Conservation (phyloP, 306 rosid genomes). For the Abrus precatorius region DNA sequence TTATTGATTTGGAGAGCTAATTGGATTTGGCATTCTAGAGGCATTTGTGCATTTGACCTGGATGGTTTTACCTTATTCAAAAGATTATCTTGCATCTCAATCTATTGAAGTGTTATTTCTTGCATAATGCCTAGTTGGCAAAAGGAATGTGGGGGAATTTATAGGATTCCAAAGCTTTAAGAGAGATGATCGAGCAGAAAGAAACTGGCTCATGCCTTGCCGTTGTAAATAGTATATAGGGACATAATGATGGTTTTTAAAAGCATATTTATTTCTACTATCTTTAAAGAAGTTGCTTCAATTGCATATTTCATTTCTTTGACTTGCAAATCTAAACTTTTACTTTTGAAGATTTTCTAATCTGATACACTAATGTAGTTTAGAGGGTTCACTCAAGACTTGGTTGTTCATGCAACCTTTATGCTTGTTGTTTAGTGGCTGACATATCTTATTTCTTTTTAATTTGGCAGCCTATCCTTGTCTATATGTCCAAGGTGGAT, state of each 20-base stretch:
- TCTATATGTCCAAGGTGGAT: constrained; percentile 99
- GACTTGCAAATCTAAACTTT: constrained; percentile 19
- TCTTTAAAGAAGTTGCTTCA: constrained; percentile 1
- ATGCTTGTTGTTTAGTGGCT: constrained; percentile 37
- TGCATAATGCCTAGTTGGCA: constrained; percentile 35
- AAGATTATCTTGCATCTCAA: constrained; percentile 21
- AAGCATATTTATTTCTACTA: constrained; percentile 27
- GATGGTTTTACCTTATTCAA: constrained; percentile 19
- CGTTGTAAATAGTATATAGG: constrained; percentile 20
- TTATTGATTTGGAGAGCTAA: not conserved
- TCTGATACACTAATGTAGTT: not conserved
- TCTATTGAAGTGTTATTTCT: not conserved
- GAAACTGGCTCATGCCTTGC: constrained; percentile 7
- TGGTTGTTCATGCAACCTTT: constrained; percentile 24
- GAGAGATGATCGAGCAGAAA: constrained; percentile 19
- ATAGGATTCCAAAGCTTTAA: not conserved
- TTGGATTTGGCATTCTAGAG: not conserved
- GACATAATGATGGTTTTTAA: constrained; percentile 5
- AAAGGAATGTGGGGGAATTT: not conserved
- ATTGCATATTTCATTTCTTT: constrained; percentile 16
- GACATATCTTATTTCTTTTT: constrained; percentile 38
- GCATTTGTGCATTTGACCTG: not conserved
- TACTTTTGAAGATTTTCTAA: constrained; percentile 5
- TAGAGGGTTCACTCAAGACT: constrained; percentile 10
- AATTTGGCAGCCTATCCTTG: constrained; percentile 89